Evolutionary conservation across 352 stramenopile genomes (phyloP).

Genomic region (Pythium vanterpoolii): DNA sequence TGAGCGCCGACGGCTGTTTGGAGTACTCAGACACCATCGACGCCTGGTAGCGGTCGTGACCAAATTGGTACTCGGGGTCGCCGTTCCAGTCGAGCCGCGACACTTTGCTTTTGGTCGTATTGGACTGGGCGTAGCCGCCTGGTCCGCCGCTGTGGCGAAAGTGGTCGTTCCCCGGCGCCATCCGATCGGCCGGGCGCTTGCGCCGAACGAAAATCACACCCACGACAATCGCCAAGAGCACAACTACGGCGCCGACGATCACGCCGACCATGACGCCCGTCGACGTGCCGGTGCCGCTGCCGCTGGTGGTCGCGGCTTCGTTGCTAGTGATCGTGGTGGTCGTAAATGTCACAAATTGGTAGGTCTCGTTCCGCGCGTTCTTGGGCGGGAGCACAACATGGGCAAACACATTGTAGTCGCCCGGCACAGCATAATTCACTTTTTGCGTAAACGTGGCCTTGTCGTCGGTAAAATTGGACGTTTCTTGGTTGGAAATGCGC

Average conservation of each 20-base stretch:
- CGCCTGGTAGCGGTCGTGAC: conserved; percentile 21
- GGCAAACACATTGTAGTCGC: conserved; percentile 74
- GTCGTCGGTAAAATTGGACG: conserved; percentile 73
- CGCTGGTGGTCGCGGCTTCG: not conserved
- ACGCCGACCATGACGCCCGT: conserved; percentile 40
- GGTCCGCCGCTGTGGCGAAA: conserved; percentile 56
- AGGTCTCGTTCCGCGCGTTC: conserved; percentile 54
- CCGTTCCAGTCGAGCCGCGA: conserved; percentile 68
- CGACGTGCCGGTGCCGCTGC: conserved; percentile 27
- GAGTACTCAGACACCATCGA: conserved; percentile 31
- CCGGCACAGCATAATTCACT: conserved; percentile 38
- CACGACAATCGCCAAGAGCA: conserved; percentile 44
- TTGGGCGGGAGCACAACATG: conserved; percentile 65
- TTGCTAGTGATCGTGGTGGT: conserved; percentile 30
- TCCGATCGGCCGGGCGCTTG: conserved; percentile 25
- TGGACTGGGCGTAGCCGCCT: conserved; percentile 19
- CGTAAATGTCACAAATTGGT: conserved; percentile 78
- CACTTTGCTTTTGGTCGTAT: conserved; percentile 41
- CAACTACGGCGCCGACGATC: conserved; percentile 40
- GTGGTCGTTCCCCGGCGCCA: conserved; percentile 39
- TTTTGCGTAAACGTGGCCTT: conserved; percentile 58
- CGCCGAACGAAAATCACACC: conserved; percentile 59
- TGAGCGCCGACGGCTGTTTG: conserved; percentile 46
- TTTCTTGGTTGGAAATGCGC: conserved; percentile 70
- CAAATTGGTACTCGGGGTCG: conserved; percentile 39